Percentiles rank a stretch among this genome's conserved stretches.
Conservation (phyloP, 352 stramenopile species). For the Phytophthora quininea region DNA sequence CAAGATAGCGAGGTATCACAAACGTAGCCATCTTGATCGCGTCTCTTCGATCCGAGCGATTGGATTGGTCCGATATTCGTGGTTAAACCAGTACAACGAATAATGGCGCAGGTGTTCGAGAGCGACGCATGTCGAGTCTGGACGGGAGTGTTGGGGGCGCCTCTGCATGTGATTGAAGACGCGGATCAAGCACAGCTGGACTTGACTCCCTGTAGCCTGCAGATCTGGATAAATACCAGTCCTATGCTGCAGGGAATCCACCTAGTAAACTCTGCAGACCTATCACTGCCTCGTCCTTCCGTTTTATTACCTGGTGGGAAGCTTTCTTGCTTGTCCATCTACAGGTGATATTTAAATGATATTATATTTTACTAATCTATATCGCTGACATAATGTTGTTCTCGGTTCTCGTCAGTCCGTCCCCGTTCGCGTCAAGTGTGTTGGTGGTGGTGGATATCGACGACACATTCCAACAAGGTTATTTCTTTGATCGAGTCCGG, state of each 20-base stretch:
- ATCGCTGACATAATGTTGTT: slow-evolving; percentile 4
- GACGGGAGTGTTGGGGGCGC: slow-evolving; percentile 34
- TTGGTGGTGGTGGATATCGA: slow-evolving; percentile 55
- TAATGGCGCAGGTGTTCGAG: slow-evolving; percentile 33
- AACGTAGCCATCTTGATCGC: slow-evolving; percentile 30
- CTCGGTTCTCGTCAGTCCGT: slow-evolving; percentile 37
- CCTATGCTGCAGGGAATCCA: slow-evolving; percentile 28
- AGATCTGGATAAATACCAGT: slow-evolving; percentile 29
- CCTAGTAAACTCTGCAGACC: neutral
- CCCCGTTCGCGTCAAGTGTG: slow-evolving; percentile 57
- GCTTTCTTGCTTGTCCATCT: slow-evolving; percentile 48
- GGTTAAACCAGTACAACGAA: neutral
- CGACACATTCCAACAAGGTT: slow-evolving; percentile 50
- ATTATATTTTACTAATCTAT: neutral
- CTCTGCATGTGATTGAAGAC: slow-evolving; percentile 38
- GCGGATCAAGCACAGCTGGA: slow-evolving; percentile 37
- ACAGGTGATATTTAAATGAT: slow-evolving; percentile 34
- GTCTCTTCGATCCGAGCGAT: slow-evolving; percentile 43
- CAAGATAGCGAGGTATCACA: slow-evolving; percentile 22
- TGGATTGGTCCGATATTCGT: neutral
- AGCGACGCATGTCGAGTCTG: slow-evolving; percentile 50
- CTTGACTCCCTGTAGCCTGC: slow-evolving; percentile 25
- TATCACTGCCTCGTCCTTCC: no score
- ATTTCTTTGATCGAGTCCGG: slow-evolving; percentile 50
- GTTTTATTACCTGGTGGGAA: slow-evolving; percentile 41